Evolutionary conservation across 495 filamentous ascomycete genomes (phyloP).

Genomic region (Penicillium diatomitis): DNA sequence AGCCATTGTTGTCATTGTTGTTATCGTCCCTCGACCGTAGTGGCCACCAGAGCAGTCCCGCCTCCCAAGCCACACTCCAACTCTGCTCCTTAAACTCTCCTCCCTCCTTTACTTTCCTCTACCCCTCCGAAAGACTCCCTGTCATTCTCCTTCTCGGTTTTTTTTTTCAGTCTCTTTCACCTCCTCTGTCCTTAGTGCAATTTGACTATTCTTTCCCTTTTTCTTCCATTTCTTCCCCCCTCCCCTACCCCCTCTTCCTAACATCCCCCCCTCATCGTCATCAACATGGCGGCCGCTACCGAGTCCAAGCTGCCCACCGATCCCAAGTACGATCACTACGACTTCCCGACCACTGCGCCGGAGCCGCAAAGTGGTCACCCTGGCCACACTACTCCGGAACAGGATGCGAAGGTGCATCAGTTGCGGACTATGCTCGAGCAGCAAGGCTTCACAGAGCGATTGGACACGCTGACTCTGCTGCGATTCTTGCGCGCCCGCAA

Average conservation of each 20-base stretch:
- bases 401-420: constrained; percentile 85
- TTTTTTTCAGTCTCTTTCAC: constrained; percentile 10
- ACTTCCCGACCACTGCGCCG: constrained; percentile 75
- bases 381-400: constrained; percentile 75
- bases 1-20: too few relatives aligned
- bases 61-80: too few relatives aligned
- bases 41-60: too few relatives aligned
- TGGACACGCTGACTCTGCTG: constrained; percentile 87
- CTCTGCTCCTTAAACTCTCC: too few relatives aligned
- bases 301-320: constrained; percentile 49
- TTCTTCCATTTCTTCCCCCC: constrained; percentile 6
- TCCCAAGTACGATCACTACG: constrained; percentile 92
- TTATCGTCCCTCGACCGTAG: too few relatives aligned
- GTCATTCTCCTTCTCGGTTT: constrained; percentile 11
- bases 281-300: constrained; percentile 32
- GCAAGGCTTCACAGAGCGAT: constrained; percentile 69
- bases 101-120: too few relatives aligned
- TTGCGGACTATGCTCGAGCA: constrained; percentile 76
- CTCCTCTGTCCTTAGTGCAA: background rate
- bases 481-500: constrained; percentile 90
- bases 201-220: background rate
- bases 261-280: constrained; percentile 2
- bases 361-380: constrained; percentile 67
- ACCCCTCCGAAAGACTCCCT: too few relatives aligned
- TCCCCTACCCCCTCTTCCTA: constrained; percentile 6